Base-by-base conservation (phyloP, 352 stramenopile species). In the Phytophthora pistaciae region DNA sequence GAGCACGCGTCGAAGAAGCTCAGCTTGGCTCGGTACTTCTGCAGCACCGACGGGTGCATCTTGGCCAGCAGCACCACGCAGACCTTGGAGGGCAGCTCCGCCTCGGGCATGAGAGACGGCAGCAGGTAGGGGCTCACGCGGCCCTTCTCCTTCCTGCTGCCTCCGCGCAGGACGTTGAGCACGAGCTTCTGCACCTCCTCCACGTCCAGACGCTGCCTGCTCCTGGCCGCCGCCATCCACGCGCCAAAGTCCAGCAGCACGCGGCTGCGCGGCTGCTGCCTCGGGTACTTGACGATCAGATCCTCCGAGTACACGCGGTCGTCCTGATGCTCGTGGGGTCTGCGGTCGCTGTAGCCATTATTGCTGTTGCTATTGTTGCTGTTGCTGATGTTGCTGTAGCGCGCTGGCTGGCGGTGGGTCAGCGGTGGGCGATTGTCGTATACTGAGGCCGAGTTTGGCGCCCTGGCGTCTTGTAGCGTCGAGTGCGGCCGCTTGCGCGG, bases 1-100 rank as follows among this genome's bases (percentile, higher is more conserved):
- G 88, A 84, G 66, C 90, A 95, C 3, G 48, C 69, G 55, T 93
- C 77, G 64, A 96, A 95, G 78, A 94, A 96, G 46, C 61, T 55
- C 59, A 95, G 60, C 29, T 83, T 84, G n/a, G 83, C 72, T 38
- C 87, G 78, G 49, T 85, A 89, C 54, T 90, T 87, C 68, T 93
- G 82, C 50, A 94, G 55, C 46, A 94, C 77, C 0, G 83, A 87
- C 21, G 90, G 87, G 60, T 94, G 88, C 49, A 96, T 60, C 33
- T 83, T 89, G 31, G 74, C 75, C 38, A 94, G 70, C 57, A 96
- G 69, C 46, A 96, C 78, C 52, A 96, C 54, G 64, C 87, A 95
- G 33, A 93, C 73, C 71, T 90, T 93, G n/a, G 78, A 79, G 13
- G 87, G 87, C 40, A 80, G 48, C 10, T 65, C 31, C 27, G 79